phyloP scores from a whole-genome alignment of 768 basidiomycete species.

The Amanita rimosa region DNA sequence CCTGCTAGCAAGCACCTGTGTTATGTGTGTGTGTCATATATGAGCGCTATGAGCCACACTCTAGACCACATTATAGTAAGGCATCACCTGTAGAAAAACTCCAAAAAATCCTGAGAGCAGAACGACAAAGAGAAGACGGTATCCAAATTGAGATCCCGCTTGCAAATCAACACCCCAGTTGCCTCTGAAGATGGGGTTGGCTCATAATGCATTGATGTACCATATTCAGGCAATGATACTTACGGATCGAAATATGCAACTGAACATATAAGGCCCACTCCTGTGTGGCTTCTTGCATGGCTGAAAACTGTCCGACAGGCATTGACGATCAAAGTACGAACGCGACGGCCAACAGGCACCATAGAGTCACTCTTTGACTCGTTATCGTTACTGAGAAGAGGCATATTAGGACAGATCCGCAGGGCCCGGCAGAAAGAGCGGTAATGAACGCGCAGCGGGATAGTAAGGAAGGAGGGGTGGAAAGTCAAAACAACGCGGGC shows the following conservation, averaged over 20 bases:
- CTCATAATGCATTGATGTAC: background rate
- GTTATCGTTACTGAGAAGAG: background rate
- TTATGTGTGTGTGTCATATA: too few species aligned
- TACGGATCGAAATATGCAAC: conserved; percentile 88
- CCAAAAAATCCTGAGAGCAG: conserved; percentile 76
- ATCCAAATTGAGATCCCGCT: conserved; percentile 79
- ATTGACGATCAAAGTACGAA: conserved; percentile 12
- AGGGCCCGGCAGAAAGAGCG: background rate
- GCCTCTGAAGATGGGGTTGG: conserved; percentile 30
- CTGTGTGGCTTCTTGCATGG: conserved; percentile 57
- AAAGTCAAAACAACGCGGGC: background rate
- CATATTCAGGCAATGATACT: conserved; percentile 17
- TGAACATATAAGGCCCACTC: conserved; percentile 78
- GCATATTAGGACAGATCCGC: background rate
- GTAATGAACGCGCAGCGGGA: background rate
- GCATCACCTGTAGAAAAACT: conserved; percentile 64
- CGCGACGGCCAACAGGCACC: background rate
- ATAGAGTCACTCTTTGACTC: background rate
- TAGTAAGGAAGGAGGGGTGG: too few species aligned
- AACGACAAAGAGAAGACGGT: conserved; percentile 77
- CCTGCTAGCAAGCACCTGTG: conserved; percentile 62
- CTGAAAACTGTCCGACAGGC: conserved; percentile 23
- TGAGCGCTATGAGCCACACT: background rate
- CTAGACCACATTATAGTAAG: background rate
- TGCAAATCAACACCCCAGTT: conserved; percentile 90